Percentiles rank a stretch among this genome's conserved stretches.
phyloP scores from a whole-genome alignment of 225 moss, liverwort and hornwort species.

The Polytrichum formosum region DNA sequence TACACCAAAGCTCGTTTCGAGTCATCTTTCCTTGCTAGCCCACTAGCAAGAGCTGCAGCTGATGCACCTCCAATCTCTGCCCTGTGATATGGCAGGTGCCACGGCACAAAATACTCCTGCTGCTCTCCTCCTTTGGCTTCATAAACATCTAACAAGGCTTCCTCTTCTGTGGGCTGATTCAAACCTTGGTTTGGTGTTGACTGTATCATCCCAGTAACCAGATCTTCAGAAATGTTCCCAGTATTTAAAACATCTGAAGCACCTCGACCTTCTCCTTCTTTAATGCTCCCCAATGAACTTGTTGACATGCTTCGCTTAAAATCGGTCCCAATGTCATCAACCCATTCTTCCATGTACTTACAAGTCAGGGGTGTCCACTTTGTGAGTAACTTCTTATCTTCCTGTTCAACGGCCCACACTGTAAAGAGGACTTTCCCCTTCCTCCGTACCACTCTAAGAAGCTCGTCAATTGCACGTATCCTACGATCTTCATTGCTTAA shows the following conservation, averaged over 20 bases:
- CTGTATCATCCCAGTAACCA: background rate
- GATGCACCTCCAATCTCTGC: conserved; percentile 90
- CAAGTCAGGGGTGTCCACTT: conserved; percentile 92
- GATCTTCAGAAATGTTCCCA: background rate
- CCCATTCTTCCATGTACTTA: conserved; percentile 86
- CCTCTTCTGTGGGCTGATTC: conserved; percentile 9
- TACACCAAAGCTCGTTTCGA: conserved; percentile 89
- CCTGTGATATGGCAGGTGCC: conserved; percentile 98
- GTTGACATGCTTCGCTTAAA: conserved; percentile 47
- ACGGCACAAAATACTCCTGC: conserved; percentile 98
- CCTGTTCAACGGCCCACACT: conserved; percentile 98
- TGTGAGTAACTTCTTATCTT: conserved; percentile 63
- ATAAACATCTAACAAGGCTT: conserved; percentile 8
- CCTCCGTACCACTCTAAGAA: conserved; percentile 70
- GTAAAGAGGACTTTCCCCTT: conserved; percentile 82
- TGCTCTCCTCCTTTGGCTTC: conserved; percentile 42
- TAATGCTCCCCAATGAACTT: conserved; percentile 68
- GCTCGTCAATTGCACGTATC: conserved; percentile 77
- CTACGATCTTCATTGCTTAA: conserved; percentile 85
- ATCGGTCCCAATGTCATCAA: conserved; percentile 36
- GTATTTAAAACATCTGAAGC: conserved; percentile 3
- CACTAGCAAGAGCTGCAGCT: conserved; percentile 83
- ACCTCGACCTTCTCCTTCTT: conserved; percentile 53
- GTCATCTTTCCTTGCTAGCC: conserved; percentile 90
- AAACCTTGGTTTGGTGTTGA: conserved; percentile 4